A percentile compares a stretch with the other conserved stretches of the same genome.
These are phyloP conservation scores for Cladophialophora yegresii DNA, from an alignment of 2,329 filamentous ascomycete species.

Conservation along the genomic window DNA sequence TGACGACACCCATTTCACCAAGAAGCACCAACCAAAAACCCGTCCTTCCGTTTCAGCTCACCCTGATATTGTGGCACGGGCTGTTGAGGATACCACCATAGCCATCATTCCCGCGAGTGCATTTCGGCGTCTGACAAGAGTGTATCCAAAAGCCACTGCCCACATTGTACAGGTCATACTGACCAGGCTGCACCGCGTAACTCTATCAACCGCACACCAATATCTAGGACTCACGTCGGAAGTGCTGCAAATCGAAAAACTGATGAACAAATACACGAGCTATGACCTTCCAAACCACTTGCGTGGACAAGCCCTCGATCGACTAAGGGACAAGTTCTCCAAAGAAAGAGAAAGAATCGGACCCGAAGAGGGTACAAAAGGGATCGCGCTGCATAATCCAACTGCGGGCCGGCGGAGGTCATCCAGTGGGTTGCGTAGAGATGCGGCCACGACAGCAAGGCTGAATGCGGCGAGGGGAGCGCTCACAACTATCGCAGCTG, in stretches of 20 bases:
- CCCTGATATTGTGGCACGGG: constrained; percentile 94
- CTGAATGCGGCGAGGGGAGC: constrained; percentile 48
- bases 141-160: constrained; percentile 93
- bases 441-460: constrained; percentile 71
- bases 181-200: constrained; percentile 90
- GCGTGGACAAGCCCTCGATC: constrained; percentile 75
- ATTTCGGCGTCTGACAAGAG: constrained; percentile 84
- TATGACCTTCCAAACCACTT: constrained; percentile 91
- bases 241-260: constrained; percentile 86
- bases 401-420: constrained; percentile 68
- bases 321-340: constrained; percentile 90
- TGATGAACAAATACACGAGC: constrained; percentile 89
- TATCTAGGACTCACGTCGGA: constrained; percentile 91
- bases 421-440: constrained; percentile 73
- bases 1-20: constrained; percentile 38
- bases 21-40: constrained; percentile 31
- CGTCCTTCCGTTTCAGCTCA: constrained; percentile 66
- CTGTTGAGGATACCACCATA: constrained; percentile 94
- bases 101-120: constrained; percentile 97
- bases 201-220: constrained; percentile 87
- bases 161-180: constrained; percentile 98
- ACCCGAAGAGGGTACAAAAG: constrained; percentile 80
- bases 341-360: constrained; percentile 80
- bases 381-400: constrained; percentile 90
- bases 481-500: constrained; percentile 23